These are phyloP conservation scores for Acanthochlamys bracteata DNA, from an alignment of 106 monocot species.

Conservation along the genomic window DNA sequence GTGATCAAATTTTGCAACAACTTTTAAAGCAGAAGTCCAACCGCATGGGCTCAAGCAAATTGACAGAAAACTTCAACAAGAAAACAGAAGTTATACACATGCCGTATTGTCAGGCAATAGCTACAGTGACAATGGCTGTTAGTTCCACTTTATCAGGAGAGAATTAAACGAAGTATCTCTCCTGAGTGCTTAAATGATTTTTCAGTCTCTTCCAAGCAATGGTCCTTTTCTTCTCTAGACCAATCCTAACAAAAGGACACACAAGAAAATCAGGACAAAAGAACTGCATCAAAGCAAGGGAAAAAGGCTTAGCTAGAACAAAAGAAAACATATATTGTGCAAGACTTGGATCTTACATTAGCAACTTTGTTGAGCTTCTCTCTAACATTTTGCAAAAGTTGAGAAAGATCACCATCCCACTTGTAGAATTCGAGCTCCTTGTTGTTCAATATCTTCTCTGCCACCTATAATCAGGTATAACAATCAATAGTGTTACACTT, in stretches of 20 bases:
- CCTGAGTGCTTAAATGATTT: slow-evolving; percentile 84
- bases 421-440: slow-evolving; percentile 94
- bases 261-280: neutral
- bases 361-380: slow-evolving; percentile 81
- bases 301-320: neutral
- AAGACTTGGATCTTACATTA: slow-evolving; percentile 32
- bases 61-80: too few relatives aligned
- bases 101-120: too few relatives aligned
- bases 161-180: slow-evolving; percentile 69
- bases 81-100: too few relatives aligned
- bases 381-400: slow-evolving; percentile 74
- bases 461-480: slow-evolving; percentile 36
- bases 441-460: slow-evolving; percentile 71
- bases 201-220: slow-evolving; percentile 88
- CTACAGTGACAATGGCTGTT: too few relatives aligned
- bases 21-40: too few relatives aligned
- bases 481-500: too few relatives aligned
- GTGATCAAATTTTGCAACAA: too few relatives aligned
- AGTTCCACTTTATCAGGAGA: slow-evolving; percentile 23
- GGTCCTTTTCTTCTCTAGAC: slow-evolving; percentile 93
- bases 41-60: too few relatives aligned
- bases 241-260: slow-evolving; percentile 46
- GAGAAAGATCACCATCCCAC: slow-evolving; percentile 84
- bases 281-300: neutral
- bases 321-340: neutral